Evolutionary conservation across 1,139 yeast genomes (phyloP).

Genomic region (Kodamaea sp.): DNA sequence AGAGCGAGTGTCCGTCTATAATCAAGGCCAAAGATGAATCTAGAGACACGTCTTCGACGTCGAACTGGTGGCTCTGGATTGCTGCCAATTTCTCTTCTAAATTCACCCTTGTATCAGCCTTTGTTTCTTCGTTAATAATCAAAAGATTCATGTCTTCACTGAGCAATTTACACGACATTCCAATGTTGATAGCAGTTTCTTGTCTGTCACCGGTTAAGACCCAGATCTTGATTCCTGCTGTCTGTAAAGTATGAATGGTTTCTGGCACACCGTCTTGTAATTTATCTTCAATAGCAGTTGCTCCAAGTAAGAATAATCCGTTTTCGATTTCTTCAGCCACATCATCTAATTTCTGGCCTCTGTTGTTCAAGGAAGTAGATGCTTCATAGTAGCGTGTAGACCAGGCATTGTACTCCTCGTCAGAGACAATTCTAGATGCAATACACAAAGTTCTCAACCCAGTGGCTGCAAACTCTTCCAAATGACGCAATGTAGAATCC

Average conservation of each 20-base stretch:
- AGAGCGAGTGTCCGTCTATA: constrained; percentile 90
- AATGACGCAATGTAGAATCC: constrained; percentile 77
- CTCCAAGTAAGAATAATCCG: constrained; percentile 81
- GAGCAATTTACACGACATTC: constrained; percentile 92
- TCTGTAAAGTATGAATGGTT: constrained; percentile 83
- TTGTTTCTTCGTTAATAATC: constrained; percentile 82
- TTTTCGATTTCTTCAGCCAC: constrained; percentile 75
- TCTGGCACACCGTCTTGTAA: constrained; percentile 95
- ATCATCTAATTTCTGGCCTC: constrained; percentile 74
- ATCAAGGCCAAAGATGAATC: constrained; percentile 81
- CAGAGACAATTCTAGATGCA: constrained; percentile 80
- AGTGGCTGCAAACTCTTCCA: constrained; percentile 96
- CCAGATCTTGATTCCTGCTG: constrained; percentile 96
- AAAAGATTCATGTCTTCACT: constrained; percentile 96
- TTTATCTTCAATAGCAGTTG: constrained; percentile 97
- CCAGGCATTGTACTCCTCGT: constrained; percentile 71
- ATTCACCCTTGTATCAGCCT: constrained; percentile 71
- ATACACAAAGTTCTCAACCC: constrained; percentile 94
- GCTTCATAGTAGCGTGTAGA: constrained; percentile 73
- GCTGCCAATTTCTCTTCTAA: constrained; percentile 76
- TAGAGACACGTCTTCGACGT: constrained; percentile 55
- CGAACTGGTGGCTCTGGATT: constrained; percentile 65
- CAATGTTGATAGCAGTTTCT: constrained; percentile 97
- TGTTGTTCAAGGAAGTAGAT: constrained; percentile 73
- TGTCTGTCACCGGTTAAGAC: constrained; percentile 98